These are phyloP conservation scores for Fusarium sp. DNA, from an alignment of 2,329 filamentous ascomycete species.

Conservation along the genomic window DNA sequence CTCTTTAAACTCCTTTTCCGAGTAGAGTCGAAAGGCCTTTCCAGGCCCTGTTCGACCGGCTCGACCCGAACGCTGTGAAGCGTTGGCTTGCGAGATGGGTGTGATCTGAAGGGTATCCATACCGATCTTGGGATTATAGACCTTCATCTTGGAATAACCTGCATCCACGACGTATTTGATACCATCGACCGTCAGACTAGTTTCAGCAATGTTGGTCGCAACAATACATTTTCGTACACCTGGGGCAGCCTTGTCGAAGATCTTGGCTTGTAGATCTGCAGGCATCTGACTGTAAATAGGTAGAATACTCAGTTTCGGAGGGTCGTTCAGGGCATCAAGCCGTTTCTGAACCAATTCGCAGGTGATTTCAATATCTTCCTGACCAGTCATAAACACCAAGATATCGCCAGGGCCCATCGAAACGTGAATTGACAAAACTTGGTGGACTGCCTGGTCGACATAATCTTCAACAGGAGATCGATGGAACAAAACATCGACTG, in stretches of 20 bases:
- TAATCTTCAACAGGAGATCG: constrained; percentile 97
- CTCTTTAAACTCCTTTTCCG: constrained; percentile 94
- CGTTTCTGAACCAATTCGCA: constrained; percentile 94
- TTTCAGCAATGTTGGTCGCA: constrained; percentile 98
- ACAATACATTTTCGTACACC: constrained; percentile 98
- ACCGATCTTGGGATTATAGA: constrained; percentile 98
- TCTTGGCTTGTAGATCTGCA: constrained; percentile 96
- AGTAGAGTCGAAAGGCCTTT: constrained; percentile 94
- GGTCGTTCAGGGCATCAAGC: constrained; percentile 90
- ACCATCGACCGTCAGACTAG: constrained; percentile 96
- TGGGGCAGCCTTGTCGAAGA: constrained; percentile 91
- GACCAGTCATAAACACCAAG: constrained; percentile 98
- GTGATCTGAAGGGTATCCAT: constrained; percentile 99
- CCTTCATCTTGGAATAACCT: constrained; percentile 97
- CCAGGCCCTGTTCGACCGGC: constrained; percentile 95
- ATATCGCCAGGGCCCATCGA: constrained; percentile 95
- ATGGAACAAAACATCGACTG: constrained; percentile 96
- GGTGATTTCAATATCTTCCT: constrained; percentile 97
- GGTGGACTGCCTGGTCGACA: constrained; percentile 96
- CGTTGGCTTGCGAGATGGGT: constrained; percentile 96
- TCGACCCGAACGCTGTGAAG: constrained; percentile 91
- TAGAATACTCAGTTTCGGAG: constrained; percentile 92
- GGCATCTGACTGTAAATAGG: constrained; percentile 99
- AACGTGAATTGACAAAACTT: constrained; percentile 95
- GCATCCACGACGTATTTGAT: constrained; percentile 99